Evolutionary conservation across 2,329 filamentous ascomycete genomes (phyloP).

Genomic region (Colletotrichum zoysiae): DNA sequence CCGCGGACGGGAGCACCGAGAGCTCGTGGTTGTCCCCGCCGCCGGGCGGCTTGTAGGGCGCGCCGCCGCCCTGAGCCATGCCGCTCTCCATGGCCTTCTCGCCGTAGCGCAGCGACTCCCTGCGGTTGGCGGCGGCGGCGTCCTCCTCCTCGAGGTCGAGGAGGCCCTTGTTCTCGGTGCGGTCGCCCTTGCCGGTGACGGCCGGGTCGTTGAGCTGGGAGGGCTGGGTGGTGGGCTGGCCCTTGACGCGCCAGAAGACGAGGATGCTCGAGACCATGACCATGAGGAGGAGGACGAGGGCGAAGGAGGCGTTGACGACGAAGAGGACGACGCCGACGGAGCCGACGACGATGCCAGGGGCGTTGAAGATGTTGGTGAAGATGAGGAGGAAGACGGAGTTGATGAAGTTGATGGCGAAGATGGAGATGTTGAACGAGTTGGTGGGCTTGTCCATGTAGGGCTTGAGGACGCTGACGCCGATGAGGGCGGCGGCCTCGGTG

Average conservation of each 20-base stretch:
- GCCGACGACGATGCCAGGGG: conserved; percentile 85
- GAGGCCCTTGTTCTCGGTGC: conserved; percentile 57
- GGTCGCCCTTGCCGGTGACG: conserved; percentile 87
- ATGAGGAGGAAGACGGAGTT: conserved; percentile 91
- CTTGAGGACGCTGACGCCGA: conserved; percentile 82
- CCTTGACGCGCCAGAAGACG: conserved; percentile 88
- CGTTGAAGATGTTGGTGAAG: conserved; percentile 88
- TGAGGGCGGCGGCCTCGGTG: conserved; percentile 83
- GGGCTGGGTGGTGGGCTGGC: conserved; percentile 74
- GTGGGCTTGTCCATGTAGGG: conserved; percentile 99
- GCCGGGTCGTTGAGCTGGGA: conserved; percentile 92
- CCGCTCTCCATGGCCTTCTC: conserved; percentile 34
- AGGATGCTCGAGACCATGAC: conserved; percentile 72
- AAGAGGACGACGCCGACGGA: conserved; percentile 93
- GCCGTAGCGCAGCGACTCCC: conserved; percentile 31
- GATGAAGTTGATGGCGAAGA: conserved; percentile 89
- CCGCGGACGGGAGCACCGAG: conserved; percentile 28
- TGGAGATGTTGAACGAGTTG: conserved; percentile 95
- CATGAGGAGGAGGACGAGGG: conserved; percentile 85
- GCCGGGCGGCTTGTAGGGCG: neutral
- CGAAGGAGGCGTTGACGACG: conserved; percentile 87
- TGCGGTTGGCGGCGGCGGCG: conserved; percentile 42
- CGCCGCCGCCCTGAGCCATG: conserved; percentile 7
- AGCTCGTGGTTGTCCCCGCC: conserved; percentile 24
- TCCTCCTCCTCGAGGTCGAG: conserved; percentile 58